These are phyloP conservation scores for Crithidia expoeki DNA, from an alignment of 208 protist species.

Conservation along the genomic window DNA sequence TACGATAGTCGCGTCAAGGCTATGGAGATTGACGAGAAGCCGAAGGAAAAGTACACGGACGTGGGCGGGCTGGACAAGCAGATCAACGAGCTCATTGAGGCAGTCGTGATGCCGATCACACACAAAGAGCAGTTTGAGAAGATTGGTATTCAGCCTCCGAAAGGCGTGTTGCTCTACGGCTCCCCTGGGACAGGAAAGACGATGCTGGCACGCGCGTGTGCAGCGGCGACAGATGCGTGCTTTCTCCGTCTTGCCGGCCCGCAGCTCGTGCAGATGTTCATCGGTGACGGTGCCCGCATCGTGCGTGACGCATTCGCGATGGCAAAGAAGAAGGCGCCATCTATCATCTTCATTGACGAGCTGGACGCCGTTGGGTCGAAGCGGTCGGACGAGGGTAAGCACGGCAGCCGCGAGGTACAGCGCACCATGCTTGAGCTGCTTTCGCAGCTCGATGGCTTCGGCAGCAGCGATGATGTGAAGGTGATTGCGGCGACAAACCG, in stretches of 20 bases:
- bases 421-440: conserved; percentile 99
- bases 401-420: conserved; percentile 98
- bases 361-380: conserved; percentile 99
- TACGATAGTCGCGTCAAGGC: conserved; percentile 99
- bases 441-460: conserved; percentile 99
- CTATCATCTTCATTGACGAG: conserved; percentile 99
- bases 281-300: conserved; percentile 99
- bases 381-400: conserved; percentile 97
- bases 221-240: conserved; percentile 98
- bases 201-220: conserved; percentile 98
- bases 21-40: conserved; percentile 99
- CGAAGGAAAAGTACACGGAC: conserved; percentile 99
- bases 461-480: conserved; percentile 97
- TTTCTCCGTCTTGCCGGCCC: conserved; percentile 99
- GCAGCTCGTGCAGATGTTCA: conserved; percentile 98
- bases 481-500: conserved; percentile 99
- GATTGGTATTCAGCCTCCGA: conserved; percentile 99
- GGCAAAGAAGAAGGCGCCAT: conserved; percentile 99
- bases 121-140: conserved; percentile 98
- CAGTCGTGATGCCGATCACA: conserved; percentile 99
- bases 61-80: conserved; percentile 99
- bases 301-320: conserved; percentile 99
- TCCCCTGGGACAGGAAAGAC: conserved; percentile 98
- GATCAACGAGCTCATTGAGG: conserved; percentile 99
- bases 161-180: conserved; percentile 98